Percentiles rank a stretch among this genome's conserved stretches.
These are phyloP conservation scores for Phytophthora rubi DNA, from an alignment of 352 stramenopile genomes.

Conservation along the genomic window DNA sequence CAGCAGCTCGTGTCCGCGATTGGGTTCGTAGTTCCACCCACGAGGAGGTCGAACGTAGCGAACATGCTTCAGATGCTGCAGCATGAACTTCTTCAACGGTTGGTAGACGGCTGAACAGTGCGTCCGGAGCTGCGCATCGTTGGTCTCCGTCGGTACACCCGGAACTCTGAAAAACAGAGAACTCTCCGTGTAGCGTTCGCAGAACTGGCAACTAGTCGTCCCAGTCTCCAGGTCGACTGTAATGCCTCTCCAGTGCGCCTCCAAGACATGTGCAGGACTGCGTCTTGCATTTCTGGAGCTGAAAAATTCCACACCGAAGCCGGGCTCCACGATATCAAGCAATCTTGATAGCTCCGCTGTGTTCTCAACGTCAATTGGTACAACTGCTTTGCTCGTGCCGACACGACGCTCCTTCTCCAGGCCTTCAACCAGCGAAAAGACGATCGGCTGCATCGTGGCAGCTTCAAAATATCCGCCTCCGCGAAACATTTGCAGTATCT, in stretches of 20 bases:
- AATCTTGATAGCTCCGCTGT: conserved; percentile 6
- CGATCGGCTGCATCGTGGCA: conserved; percentile 9
- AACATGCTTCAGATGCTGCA: conserved; percentile 8
- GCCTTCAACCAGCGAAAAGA: conserved; percentile 13
- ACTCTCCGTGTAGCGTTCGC: not conserved
- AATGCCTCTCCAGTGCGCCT: conserved; percentile 10
- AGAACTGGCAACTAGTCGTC: conserved; percentile 1
- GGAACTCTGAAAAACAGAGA: not conserved
- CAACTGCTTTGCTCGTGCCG: not conserved
- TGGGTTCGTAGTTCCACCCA: not conserved
- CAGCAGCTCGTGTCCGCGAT: not conserved
- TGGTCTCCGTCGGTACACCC: not conserved
- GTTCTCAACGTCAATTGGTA: conserved; percentile 3
- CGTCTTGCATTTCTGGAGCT: conserved; percentile 5
- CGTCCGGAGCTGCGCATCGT: not conserved
- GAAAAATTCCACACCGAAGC: conserved; percentile 11
- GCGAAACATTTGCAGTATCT: conserved; percentile 3
- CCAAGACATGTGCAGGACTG: not conserved
- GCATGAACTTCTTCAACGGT: conserved; percentile 20
- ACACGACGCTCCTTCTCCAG: conserved; percentile 2
- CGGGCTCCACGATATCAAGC: conserved; percentile 4
- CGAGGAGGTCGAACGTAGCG: conserved; percentile 4
- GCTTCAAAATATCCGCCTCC: not conserved
- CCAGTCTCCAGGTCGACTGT: not conserved
- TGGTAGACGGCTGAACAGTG: conserved; percentile 4